Base-by-base conservation (phyloP, 805 yeast genomes). In the Clavispora vitiphila region DNA sequence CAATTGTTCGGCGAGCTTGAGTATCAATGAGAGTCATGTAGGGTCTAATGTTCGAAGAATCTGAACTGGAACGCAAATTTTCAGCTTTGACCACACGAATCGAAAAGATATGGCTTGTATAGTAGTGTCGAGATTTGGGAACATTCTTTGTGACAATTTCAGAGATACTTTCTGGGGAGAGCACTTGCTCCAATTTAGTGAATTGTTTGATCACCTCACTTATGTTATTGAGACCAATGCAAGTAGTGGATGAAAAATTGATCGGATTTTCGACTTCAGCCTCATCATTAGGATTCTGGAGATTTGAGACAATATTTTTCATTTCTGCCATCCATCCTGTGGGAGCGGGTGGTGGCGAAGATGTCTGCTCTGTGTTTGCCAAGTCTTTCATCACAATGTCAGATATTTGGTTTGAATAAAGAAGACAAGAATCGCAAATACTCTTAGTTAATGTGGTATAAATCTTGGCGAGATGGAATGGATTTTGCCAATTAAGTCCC, bases 181-280 rank as follows among this genome's bases (percentile, higher is more conserved):
- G 49, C 19, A 68, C 55, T 2, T 69, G 74, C 53, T 83, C 90
- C 15, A 85, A 54, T 25, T 67, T 72, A 35, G 74, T 64, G 8
- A 79, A 50, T 41, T 76, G 76, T 1, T 62, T 53, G 51, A 72
- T 56, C 69, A 78, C 69, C 9, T 76, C 72, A 1, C 77, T 69
- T 8, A 88, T 55, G 53, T 88, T 80, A 59, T 85, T 86, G 46
- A 87, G 65, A n/a, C 83, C 80, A n/a, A 84, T 77, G 61, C 95
- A 86, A 0, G 89, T 80, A 40, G 74, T 70, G 5, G 71, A 65
- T 43, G 72, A 68, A 63, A 83, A 83, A 34, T 76, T 72, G 54
- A 71, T 80, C 0, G 89, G 82, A 12, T 71, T 73, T 3, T 77
- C 37, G 58, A 41, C 35, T 6, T 61, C 64, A 5, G 66, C 41